Evolutionary conservation across 2,329 filamentous ascomycete species (phyloP).

Genomic region (Emericellopsis atlantica): DNA sequence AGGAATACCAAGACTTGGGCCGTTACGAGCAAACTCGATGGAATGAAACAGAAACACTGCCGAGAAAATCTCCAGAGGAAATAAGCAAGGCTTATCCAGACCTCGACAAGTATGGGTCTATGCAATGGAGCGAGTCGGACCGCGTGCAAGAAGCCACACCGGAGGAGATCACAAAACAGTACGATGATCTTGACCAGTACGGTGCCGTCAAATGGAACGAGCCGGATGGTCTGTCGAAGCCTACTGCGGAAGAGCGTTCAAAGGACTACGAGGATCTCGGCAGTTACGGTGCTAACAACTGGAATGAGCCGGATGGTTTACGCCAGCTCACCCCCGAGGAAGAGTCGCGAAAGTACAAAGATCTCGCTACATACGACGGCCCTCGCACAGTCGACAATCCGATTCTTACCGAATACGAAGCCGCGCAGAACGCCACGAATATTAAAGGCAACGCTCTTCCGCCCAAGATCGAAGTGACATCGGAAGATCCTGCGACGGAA

Average conservation of each 20-base stretch:
- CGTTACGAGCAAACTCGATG: constrained; percentile 12
- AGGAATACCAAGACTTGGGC: constrained; percentile 19
- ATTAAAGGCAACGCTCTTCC: constrained; percentile 22
- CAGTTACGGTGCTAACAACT: constrained; percentile 19
- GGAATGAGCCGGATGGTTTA: constrained; percentile 21
- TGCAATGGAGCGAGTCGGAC: constrained; percentile 14
- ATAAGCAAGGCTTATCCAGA: constrained; percentile 17
- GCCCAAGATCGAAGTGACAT: constrained; percentile 16
- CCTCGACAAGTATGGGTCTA: constrained; percentile 14
- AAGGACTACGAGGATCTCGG: constrained; percentile 26
- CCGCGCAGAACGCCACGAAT: constrained; percentile 13
- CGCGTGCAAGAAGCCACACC: constrained; percentile 9
- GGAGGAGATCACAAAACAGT: constrained; percentile 13
- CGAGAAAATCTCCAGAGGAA: constrained; percentile 14
- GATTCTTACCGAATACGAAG: constrained; percentile 13
- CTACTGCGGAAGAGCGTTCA: constrained; percentile 18
- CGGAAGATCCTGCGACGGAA: constrained; percentile 13
- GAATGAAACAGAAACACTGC: constrained; percentile 13
- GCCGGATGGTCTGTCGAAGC: constrained; percentile 10
- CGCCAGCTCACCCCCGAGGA: constrained; percentile 16
- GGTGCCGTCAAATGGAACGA: constrained; percentile 13
- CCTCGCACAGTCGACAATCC: constrained; percentile 20
- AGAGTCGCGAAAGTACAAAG: constrained; percentile 20
- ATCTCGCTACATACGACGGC: constrained; percentile 18
- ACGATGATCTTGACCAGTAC: constrained; percentile 20